A percentile compares a stretch with the other conserved stretches of the same genome.
These are phyloP conservation scores for Angophora floribunda DNA, from an alignment of 345 rosid species.

Conservation along the genomic window DNA sequence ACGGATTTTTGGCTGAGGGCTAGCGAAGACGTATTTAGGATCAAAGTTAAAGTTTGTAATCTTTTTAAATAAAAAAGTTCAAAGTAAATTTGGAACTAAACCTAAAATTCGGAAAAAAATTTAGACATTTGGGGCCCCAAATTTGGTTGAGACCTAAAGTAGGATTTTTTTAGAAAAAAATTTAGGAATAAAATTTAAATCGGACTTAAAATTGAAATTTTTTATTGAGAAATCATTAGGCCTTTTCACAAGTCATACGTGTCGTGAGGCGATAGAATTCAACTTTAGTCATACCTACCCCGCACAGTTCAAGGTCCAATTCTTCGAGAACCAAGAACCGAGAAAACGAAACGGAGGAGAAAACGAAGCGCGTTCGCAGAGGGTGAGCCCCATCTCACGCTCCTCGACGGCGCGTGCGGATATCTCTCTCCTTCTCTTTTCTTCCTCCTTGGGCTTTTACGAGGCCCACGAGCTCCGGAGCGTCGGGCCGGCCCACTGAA, in stretches of 20 bases:
- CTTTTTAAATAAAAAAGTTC: not conserved
- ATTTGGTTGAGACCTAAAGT: not conserved
- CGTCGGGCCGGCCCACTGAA: too few species aligned
- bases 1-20: accelerated
- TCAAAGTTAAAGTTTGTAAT: not conserved
- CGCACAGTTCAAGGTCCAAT: not conserved
- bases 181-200: not conserved
- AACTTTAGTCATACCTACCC: not conserved
- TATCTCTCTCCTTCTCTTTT: too few species aligned
- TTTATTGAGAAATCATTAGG: accelerated
- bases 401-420: too few species aligned
- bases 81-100: not conserved
- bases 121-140: not conserved
- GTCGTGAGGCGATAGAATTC: not conserved
- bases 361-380: too few species aligned
- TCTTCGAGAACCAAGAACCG: not conserved
- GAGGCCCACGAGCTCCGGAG: too few species aligned
- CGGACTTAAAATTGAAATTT: not conserved
- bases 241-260: not conserved
- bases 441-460: too few species aligned
- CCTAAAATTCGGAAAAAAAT: not conserved
- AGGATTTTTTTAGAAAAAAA: too few species aligned
- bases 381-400: too few species aligned
- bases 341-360: too few species aligned
- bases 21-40: not conserved